Percentiles rank a stretch among this genome's conserved stretches.
phyloP scores from a whole-genome alignment of 345 rosid genomes.

The Mercurialis annua region DNA sequence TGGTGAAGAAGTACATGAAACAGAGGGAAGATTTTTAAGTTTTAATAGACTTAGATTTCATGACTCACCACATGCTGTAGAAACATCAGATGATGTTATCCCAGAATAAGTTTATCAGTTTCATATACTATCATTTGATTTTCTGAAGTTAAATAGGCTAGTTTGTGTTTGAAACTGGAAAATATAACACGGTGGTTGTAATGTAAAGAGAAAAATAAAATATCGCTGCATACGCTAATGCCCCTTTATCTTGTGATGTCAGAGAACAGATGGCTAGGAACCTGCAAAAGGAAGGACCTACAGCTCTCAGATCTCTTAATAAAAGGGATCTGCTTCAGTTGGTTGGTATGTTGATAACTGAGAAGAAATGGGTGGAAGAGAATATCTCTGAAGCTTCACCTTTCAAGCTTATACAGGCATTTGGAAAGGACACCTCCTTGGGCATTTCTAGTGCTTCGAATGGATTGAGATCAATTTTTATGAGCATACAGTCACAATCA shows the following conservation, averaged over 20 bases:
- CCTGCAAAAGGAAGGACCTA: slow-evolving; percentile 60
- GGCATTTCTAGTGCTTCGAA: slow-evolving; percentile 30
- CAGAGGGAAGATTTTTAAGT: neutral
- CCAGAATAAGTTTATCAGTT: neutral
- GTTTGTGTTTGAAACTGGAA: neutral
- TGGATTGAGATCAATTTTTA: slow-evolving; percentile 50
- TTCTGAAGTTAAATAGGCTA: neutral
- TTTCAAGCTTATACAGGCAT: slow-evolving; percentile 39
- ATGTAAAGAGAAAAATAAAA: neutral
- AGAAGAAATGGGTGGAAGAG: slow-evolving; percentile 73
- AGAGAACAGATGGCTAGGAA: slow-evolving; percentile 61
- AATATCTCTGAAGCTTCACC: slow-evolving; percentile 41
- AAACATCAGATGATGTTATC: neutral
- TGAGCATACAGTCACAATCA: slow-evolving; percentile 23
- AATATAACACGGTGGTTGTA: neutral
- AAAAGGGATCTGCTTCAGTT: slow-evolving; percentile 45
- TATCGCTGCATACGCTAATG: slow-evolving; percentile 7
- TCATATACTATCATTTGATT: neutral
- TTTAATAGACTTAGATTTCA: neutral
- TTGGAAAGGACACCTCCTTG: slow-evolving; percentile 17
- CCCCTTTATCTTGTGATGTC: slow-evolving; percentile 8
- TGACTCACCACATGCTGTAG: neutral
- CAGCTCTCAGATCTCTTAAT: slow-evolving; percentile 40
- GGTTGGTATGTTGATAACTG: slow-evolving; percentile 54
- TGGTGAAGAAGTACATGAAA: neutral